Percentiles rank a stretch among this genome's conserved stretches.
These are phyloP conservation scores for Knoxdaviesia capensis DNA, from an alignment of 2,329 filamentous ascomycete species.

Conservation along the genomic window DNA sequence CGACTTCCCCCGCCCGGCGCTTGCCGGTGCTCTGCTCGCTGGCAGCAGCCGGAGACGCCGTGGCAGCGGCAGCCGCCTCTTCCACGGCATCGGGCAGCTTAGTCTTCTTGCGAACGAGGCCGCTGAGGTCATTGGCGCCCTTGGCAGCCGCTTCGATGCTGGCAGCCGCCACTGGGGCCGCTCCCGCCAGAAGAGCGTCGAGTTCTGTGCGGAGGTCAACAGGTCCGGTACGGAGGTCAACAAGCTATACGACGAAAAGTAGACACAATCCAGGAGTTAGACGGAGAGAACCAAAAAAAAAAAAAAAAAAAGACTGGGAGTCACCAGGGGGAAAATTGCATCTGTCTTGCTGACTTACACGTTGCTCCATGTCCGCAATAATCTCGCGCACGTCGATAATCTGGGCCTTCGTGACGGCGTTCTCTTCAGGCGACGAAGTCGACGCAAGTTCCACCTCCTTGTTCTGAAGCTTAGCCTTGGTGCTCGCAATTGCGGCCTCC, in stretches of 20 bases:
- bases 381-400: constrained; percentile 62
- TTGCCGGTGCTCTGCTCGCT: constrained; percentile 13
- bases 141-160: constrained; percentile 54
- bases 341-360: constrained; percentile 26
- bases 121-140: constrained; percentile 51
- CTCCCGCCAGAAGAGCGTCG: constrained; percentile 29
- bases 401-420: constrained; percentile 37
- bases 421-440: constrained; percentile 43
- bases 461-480: constrained; percentile 47
- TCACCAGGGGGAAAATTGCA: neutral
- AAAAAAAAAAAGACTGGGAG: neutral
- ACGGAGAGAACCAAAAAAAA: neutral
- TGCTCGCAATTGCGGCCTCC: constrained; percentile 54
- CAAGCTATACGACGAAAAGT: constrained; percentile 24
- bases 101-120: constrained; percentile 50
- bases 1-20: constrained; percentile 22
- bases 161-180: constrained; percentile 42
- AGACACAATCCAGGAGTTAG: neutral
- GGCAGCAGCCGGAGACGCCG: constrained; percentile 7
- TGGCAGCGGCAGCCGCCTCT: constrained; percentile 5
- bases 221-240: constrained; percentile 46
- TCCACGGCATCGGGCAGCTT: constrained; percentile 13
- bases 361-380: constrained; percentile 57
- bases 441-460: constrained; percentile 48
- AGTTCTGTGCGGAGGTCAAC: constrained; percentile 36